Base-by-base conservation (phyloP, 2,329 filamentous ascomycete species). In the Hansfordia pulvinata region DNA sequence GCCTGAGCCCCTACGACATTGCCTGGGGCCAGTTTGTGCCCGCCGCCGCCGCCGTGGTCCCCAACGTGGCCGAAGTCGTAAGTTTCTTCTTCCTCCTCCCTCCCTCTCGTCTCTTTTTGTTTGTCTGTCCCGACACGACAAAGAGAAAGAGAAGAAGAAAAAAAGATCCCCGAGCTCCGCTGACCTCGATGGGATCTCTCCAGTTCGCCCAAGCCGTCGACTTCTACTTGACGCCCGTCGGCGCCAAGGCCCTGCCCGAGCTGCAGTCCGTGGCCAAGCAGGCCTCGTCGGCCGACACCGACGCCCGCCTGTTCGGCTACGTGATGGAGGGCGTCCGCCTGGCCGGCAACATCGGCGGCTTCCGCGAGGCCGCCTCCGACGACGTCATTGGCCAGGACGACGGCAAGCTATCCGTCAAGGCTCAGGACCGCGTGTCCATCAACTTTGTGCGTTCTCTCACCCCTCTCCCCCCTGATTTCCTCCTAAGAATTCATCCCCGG, bases 131-230 rank as follows among this genome's bases (percentile, higher is more conserved):
- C 49, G 23, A 52, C 29, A 13, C 2, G 2, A n/a, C n/a, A n/a
- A n/a, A n/a, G n/a, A n/a, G n/a, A n/a, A n/a, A n/a, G n/a, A n/a
- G n/a, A n/a, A n/a, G n/a, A n/a, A n/a, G n/a, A n/a, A n/a, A n/a
- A n/a, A n/a, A n/a, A n/a, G n/a, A n/a, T n/a, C n/a, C n/a, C n/a
- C n/a, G n/a, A n/a, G n/a, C n/a, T n/a, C n/a, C n/a, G n/a, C n/a
- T n/a, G n/a, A n/a, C n/a, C n/a, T n/a, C n/a, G n/a, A n/a, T n/a
- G n/a, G n/a, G n/a, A n/a, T n/a, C n/a, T 8, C 5, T n/a, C 8
- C 33, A 74, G 62, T 83, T 85, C 43, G 70, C 76, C 2, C 76
- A 81, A 53, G 62, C 77, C 2, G 58, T 84, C 11, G 78, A 85
- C 44, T 84, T 69, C 52, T 85, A 79, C 43, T 61, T 85, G 5